Conservation (phyloP, 805 yeast genomes). For the Ogataea kodamae region DNA sequence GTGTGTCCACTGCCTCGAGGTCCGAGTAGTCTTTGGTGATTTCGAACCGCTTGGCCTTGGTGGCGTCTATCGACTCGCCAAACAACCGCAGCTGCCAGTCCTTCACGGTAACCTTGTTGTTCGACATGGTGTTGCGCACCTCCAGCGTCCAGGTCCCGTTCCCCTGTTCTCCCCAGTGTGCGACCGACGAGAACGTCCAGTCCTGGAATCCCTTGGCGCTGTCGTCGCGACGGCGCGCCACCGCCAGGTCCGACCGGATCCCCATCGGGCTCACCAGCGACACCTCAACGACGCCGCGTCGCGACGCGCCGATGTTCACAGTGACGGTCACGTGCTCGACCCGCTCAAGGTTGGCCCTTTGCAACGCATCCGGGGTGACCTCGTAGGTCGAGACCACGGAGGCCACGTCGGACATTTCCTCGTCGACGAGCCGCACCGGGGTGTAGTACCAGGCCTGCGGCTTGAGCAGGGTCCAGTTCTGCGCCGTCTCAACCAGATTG, state of each 20-base stretch:
- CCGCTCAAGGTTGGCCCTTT: conserved; percentile 57
- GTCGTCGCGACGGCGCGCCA: conserved; percentile 57
- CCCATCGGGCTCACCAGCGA: conserved; percentile 74
- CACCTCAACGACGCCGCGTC: conserved; percentile 69
- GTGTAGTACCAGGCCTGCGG: conserved; percentile 83
- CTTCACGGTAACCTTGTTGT: conserved; percentile 41
- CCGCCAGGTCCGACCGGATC: conserved; percentile 68
- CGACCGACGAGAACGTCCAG: conserved; percentile 97
- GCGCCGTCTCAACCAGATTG: conserved; percentile 66
- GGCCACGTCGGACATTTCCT: conserved; percentile 20
- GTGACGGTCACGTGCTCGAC: conserved; percentile 86
- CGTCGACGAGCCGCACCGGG: conserved; percentile 37
- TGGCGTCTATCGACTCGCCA: conserved; percentile 72
- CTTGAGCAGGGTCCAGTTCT: conserved; percentile 73
- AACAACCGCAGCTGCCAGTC: conserved; percentile 78
- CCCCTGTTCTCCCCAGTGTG: conserved; percentile 91
- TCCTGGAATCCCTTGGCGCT: conserved; percentile 57
- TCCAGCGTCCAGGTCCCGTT: conserved; percentile 78
- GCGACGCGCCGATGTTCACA: conserved; percentile 60
- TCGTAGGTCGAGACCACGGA: conserved; percentile 34
- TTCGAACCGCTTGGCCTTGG: conserved; percentile 56
- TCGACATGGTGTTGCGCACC: conserved; percentile 46
- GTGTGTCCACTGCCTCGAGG: neutral
- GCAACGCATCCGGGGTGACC: conserved; percentile 47
- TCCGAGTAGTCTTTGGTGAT: conserved; percentile 43